Evolutionary conservation across 257 asterid species (phyloP).

Genomic region (Przewalskia tangutica): DNA sequence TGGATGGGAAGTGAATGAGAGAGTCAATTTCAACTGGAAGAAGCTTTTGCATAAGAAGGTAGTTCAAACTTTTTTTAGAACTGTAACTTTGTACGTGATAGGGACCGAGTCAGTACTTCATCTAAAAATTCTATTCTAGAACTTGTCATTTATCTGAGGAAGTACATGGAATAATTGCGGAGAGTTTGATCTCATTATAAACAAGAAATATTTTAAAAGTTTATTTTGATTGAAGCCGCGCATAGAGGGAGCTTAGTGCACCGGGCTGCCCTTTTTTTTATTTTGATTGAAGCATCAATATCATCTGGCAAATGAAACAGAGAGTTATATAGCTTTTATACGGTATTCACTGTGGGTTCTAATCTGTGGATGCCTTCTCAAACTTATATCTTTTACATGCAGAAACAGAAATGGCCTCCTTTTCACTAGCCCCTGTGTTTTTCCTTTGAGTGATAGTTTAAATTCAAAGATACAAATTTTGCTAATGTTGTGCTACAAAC

Average conservation of each 20-base stretch:
- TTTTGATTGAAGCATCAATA: background rate
- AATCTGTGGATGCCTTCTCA: background rate
- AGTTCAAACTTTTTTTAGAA: background rate
- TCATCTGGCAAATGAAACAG: background rate
- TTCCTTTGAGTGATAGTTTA: background rate
- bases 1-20: constrained; percentile 94
- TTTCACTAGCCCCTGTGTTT: background rate
- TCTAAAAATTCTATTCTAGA: background rate
- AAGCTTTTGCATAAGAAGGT: constrained; percentile 92
- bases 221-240: background rate
- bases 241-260: too few species aligned
- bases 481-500: background rate
- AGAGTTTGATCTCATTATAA: background rate
- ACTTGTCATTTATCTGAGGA: background rate
- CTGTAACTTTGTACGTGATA: background rate
- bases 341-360: background rate
- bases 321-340: background rate
- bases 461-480: background rate
- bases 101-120: background rate
- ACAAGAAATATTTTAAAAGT: background rate
- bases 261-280: too few species aligned
- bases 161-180: background rate
- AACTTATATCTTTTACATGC: background rate
- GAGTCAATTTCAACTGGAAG: constrained; percentile 81
- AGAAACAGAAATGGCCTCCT: background rate